A percentile compares a stretch with the other conserved stretches of the same genome.
These are phyloP conservation scores for Leccinum huronense DNA, from an alignment of 1,284 basidiomycete genomes.

Conservation along the genomic window DNA sequence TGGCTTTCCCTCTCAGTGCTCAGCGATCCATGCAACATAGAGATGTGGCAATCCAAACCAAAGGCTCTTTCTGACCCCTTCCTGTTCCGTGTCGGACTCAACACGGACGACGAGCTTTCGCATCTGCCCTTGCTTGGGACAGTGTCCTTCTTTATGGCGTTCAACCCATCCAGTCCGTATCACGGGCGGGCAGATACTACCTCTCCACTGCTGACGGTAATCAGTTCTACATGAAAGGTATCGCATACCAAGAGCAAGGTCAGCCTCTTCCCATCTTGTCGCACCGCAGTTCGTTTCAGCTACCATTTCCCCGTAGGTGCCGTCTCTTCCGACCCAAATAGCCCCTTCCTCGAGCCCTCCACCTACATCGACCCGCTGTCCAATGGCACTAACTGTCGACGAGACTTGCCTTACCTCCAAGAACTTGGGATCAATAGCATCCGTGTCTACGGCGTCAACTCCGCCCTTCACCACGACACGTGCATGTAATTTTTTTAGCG, in stretches of 20 bases:
- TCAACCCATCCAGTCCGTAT: constrained; percentile 57
- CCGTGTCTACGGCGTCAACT: constrained; percentile 84
- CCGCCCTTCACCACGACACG: constrained; percentile 76
- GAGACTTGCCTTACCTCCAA: constrained; percentile 78
- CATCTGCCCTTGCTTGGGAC: constrained; percentile 20
- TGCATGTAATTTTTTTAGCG: constrained; percentile 79
- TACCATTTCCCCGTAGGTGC: constrained; percentile 37
- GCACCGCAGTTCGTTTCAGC: neutral
- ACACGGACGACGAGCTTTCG: neutral
- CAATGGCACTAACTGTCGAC: constrained; percentile 62
- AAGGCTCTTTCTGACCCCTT: too few relatives aligned
- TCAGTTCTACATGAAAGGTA: constrained; percentile 88
- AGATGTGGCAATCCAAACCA: too few relatives aligned
- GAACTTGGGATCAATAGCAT: constrained; percentile 71
- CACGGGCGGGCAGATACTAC: constrained; percentile 66
- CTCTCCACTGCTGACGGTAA: constrained; percentile 72
- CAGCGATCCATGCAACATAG: constrained; percentile 11
- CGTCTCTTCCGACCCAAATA: constrained; percentile 50
- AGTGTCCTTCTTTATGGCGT: constrained; percentile 40
- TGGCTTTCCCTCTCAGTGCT: constrained; percentile 14
- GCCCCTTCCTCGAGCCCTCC: constrained; percentile 77
- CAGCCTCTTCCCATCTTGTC: constrained; percentile 17
- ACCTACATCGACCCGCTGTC: constrained; percentile 78
- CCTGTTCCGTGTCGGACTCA: too few relatives aligned
- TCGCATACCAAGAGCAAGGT: constrained; percentile 90